A percentile compares a stretch with the other conserved stretches of the same genome.
These are phyloP conservation scores for Talaromyces stipitatus DNA, from an alignment of 495 filamentous ascomycete species.

Conservation along the genomic window DNA sequence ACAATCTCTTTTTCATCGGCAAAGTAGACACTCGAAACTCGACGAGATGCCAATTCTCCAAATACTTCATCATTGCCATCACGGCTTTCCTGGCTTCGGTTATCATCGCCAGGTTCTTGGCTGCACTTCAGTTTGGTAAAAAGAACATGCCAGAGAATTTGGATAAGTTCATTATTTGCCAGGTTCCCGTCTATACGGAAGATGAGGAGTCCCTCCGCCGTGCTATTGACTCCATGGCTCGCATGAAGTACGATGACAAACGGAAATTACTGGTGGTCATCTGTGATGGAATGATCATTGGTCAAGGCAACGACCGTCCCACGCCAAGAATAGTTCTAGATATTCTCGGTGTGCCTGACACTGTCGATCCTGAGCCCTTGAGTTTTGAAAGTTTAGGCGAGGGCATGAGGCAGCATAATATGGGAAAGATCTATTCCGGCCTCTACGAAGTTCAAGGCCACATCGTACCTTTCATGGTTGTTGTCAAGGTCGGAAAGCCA, in stretches of 20 bases:
- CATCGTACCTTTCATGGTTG: conserved; percentile 94
- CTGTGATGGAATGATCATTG: conserved; percentile 99
- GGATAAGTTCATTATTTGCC: conserved; percentile 97
- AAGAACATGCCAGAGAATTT: conserved; percentile 92
- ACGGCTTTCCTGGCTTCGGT: conserved; percentile 73
- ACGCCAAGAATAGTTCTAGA: conserved; percentile 96
- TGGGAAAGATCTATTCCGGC: conserved; percentile 97
- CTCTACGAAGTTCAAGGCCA: conserved; percentile 97
- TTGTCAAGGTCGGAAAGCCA: conserved; percentile 96
- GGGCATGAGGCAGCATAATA: conserved; percentile 96
- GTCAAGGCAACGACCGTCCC: conserved; percentile 92
- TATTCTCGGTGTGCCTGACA: conserved; percentile 89
- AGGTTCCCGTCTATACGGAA: conserved; percentile 96
- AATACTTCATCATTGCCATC: conserved; percentile 87
- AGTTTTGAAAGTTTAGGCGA: conserved; percentile 97
- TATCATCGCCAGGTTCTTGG: conserved; percentile 93
- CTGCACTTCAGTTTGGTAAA: conserved; percentile 84
- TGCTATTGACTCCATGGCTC: conserved; percentile 91
- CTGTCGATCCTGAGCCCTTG: conserved; percentile 90
- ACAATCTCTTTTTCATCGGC: conserved; percentile 94
- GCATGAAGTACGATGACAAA: conserved; percentile 97
- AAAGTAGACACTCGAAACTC: conserved; percentile 90
- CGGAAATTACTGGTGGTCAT: conserved; percentile 90
- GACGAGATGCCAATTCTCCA: conserved; percentile 73
- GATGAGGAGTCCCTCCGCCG: conserved; percentile 94